These are phyloP conservation scores for Lachnellula willkommii DNA, from an alignment of 2,329 filamentous ascomycete genomes.

Conservation along the genomic window DNA sequence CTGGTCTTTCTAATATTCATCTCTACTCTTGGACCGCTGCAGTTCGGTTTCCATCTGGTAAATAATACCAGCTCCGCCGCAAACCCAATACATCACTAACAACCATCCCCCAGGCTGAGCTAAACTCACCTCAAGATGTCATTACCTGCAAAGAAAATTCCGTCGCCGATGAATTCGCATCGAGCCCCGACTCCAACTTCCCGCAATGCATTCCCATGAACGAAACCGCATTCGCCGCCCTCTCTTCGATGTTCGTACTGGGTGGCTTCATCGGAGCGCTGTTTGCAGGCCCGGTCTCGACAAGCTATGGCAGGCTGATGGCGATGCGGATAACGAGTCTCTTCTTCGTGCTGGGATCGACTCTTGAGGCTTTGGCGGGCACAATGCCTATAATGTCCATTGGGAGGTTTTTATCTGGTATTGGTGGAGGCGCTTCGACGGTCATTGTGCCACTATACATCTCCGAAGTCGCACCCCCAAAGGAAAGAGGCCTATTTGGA, in stretches of 20 bases:
- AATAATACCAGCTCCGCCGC: slow-evolving; percentile 15
- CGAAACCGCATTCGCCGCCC: slow-evolving; percentile 72
- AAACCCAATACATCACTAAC: slow-evolving; percentile 3
- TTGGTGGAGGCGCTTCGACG: slow-evolving; percentile 82
- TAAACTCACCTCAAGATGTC: slow-evolving; percentile 92
- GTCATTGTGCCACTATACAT: slow-evolving; percentile 95
- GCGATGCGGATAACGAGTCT: slow-evolving; percentile 73
- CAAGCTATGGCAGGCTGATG: slow-evolving; percentile 66
- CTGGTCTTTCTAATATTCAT: slow-evolving; percentile 71
- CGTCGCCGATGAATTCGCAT: slow-evolving; percentile 32
- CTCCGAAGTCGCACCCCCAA: slow-evolving; percentile 77
- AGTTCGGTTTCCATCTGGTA: slow-evolving; percentile 93
- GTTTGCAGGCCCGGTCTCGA: slow-evolving; percentile 71
- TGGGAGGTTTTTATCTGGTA: slow-evolving; percentile 73
- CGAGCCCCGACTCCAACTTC: slow-evolving; percentile 36
- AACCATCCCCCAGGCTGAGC: slow-evolving; percentile 61
- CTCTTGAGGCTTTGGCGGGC: slow-evolving; percentile 66
- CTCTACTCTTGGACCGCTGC: slow-evolving; percentile 78
- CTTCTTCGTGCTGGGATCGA: slow-evolving; percentile 70
- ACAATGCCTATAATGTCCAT: slow-evolving; percentile 62
- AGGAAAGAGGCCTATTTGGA: slow-evolving; percentile 72
- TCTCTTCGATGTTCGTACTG: slow-evolving; percentile 86
- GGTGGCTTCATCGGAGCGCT: slow-evolving; percentile 84
- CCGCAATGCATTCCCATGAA: slow-evolving; percentile 86
- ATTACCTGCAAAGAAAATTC: slow-evolving; percentile 73